Evolutionary conservation across 257 asterid genomes (phyloP).

Genomic region (Plantago elongata): DNA sequence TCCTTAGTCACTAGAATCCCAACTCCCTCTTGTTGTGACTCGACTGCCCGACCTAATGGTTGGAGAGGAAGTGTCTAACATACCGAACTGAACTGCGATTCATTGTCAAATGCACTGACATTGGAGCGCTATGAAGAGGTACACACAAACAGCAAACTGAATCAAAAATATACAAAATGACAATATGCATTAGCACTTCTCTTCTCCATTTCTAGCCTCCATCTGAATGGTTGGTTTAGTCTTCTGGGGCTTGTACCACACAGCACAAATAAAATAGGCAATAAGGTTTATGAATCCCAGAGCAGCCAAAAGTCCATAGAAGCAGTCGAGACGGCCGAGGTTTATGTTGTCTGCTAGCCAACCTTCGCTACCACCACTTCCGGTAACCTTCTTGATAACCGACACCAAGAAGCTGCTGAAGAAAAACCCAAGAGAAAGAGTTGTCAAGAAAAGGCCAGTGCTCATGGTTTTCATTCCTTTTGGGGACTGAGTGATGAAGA

Average conservation of each 20-base stretch:
- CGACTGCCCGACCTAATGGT: no score
- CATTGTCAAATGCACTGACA: no score
- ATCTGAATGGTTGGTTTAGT: constrained; percentile 27
- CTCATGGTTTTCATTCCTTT: constrained; percentile 96
- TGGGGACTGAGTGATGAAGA: constrained; percentile 88
- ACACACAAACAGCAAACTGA: background rate
- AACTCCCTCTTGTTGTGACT: no score
- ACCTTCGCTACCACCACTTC: constrained; percentile 39
- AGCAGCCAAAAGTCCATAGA: constrained; percentile 64
- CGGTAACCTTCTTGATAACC: constrained; percentile 53
- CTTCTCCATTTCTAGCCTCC: constrained; percentile 31
- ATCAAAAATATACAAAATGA: constrained; percentile 1
- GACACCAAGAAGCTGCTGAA: constrained; percentile 74
- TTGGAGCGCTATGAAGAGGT: background rate
- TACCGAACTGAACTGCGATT: no score
- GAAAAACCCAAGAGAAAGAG: constrained; percentile 79
- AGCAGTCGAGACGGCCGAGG: constrained; percentile 70
- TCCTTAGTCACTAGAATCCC: no score
- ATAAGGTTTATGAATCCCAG: constrained; percentile 55
- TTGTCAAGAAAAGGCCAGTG: constrained; percentile 87
- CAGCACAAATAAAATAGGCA: constrained; percentile 52
- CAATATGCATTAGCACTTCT: constrained; percentile 31
- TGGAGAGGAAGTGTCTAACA: no score
- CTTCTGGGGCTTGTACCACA: constrained; percentile 52
- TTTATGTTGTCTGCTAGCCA: constrained; percentile 89